Conservation (phyloP, 2,329 filamentous ascomycete species). For the Neocatenulostroma microsporum region DNA sequence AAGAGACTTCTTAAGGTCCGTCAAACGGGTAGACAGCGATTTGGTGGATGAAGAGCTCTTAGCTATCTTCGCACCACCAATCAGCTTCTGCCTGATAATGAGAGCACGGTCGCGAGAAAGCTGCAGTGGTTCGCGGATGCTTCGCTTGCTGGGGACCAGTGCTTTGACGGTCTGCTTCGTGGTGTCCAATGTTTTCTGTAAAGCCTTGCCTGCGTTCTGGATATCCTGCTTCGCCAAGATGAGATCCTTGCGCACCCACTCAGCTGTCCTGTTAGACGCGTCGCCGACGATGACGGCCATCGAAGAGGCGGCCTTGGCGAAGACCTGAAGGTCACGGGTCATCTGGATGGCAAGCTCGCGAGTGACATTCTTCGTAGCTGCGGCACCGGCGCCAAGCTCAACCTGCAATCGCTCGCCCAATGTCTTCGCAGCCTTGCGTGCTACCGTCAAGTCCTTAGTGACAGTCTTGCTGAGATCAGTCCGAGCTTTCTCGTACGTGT, state of each 20-base stretch:
- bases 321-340: conserved; percentile 18
- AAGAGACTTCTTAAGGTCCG: neutral
- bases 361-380: conserved; percentile 24
- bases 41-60: neutral
- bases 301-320: conserved; percentile 17
- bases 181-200: neutral
- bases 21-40: neutral
- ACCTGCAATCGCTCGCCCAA: conserved; percentile 15
- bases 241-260: conserved; percentile 3
- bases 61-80: neutral
- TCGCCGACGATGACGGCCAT: conserved; percentile 6
- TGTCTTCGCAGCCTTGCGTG: conserved; percentile 16
- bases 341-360: conserved; percentile 19
- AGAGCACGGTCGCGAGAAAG: conserved; percentile 4
- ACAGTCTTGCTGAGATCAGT: conserved; percentile 23
- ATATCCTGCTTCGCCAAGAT: conserved; percentile 3
- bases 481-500: conserved; percentile 20
- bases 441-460: conserved; percentile 22
- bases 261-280: conserved; percentile 3
- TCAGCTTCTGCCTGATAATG: conserved; percentile 4
- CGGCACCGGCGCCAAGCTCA: conserved; percentile 19
- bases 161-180: conserved; percentile 2
- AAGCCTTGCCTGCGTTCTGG: neutral
- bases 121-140: conserved; percentile 2
- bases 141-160: conserved; percentile 4